Percentiles rank a stretch among this genome's conserved stretches.
Evolutionary conservation across 2,329 filamentous ascomycete genomes (phyloP).

Genomic region (Beauveria medogensis): DNA sequence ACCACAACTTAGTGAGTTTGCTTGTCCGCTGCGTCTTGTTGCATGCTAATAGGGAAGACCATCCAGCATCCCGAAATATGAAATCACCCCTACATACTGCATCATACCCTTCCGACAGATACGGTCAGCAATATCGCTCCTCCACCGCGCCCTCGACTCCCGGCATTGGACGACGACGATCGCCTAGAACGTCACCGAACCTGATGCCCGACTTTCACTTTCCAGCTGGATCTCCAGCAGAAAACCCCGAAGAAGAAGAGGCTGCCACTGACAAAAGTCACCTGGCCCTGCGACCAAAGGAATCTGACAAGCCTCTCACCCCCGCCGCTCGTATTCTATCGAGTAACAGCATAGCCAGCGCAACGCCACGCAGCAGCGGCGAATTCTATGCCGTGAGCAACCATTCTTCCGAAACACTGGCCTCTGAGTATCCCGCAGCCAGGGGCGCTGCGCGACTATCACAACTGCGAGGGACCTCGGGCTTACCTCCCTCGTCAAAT

Average conservation of each 20-base stretch:
- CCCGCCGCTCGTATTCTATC: constrained; percentile 65
- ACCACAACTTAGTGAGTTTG: constrained; percentile 30
- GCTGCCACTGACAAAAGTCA: constrained; percentile 21
- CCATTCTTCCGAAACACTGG: constrained; percentile 85
- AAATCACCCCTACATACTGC: constrained; percentile 46
- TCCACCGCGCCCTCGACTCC: constrained; percentile 41
- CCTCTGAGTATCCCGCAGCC: constrained; percentile 70
- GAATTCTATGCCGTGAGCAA: constrained; percentile 96
- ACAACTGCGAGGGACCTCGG: constrained; percentile 40
- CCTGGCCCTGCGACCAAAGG: constrained; percentile 27
- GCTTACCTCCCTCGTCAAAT: constrained; percentile 33
- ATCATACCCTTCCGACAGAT: constrained; percentile 44
- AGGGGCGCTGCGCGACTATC: constrained; percentile 31
- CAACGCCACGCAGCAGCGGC: constrained; percentile 81
- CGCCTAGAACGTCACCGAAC: constrained; percentile 33
- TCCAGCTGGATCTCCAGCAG: constrained; percentile 38
- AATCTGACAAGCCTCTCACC: constrained; percentile 42
- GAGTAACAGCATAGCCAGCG: constrained; percentile 62
- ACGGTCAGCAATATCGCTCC: constrained; percentile 31
- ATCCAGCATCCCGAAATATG: constrained; percentile 29
- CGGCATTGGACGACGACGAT: constrained; percentile 26
- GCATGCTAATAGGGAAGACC: constrained; percentile 31
- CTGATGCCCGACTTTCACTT: constrained; percentile 50
- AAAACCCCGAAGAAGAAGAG: constrained; percentile 21
- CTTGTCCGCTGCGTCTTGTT: constrained; percentile 4